Base-by-base conservation (phyloP, 2,329 filamentous ascomycete genomes). In the Chrysoporthe deuterocubensis region DNA sequence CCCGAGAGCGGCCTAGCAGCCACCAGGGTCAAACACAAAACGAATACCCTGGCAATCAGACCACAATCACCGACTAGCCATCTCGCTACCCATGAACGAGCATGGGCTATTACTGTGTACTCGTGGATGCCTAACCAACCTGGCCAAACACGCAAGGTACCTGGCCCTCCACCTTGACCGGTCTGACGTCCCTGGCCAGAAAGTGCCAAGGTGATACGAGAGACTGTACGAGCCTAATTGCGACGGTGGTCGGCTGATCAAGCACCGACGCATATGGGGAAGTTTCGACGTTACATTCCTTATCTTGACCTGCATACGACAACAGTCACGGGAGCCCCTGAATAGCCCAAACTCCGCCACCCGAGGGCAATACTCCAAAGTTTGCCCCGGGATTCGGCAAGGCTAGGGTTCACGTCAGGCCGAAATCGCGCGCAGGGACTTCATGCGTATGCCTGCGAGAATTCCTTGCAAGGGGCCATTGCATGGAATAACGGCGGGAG, bases 311-410 rank as follows among this genome's bases (percentile, higher is more conserved):
- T 57, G 62, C 66, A 65, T 68, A 26, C 32, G 56, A 59, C 44
- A 32, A 43, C 66, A 46, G 64, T 68, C 66, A 68, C 66, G 66
- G 62, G 66, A 26, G 32, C 48, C 42, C 66, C 62, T 60, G n/a
- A 42, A 32, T 26, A 26, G 34, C 18, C 34, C 34, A 34, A 57
- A 21, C 32, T 21, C 32, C 52, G 26, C 32, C 52, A 37, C 52
- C 9, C 32, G 32, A 14, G 32, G 32, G 26, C 32, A 6, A 57
- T 37, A 16, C 7, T 37, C 32, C 52, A 57, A 57, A 4, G 16
- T 4, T 9, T 40, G 16, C 34, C 18, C n/a, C 6, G 34, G 3
- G 8, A 57, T 57, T 34, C 18, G 54, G 34, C 13, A 40, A 57
- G 54, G 34, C 54, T n/a, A 7, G 18, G 32, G 7, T 21, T n/a